These are phyloP conservation scores for Tulasnella sp. DNA, from an alignment of 768 basidiomycete species.

Conservation along the genomic window DNA sequence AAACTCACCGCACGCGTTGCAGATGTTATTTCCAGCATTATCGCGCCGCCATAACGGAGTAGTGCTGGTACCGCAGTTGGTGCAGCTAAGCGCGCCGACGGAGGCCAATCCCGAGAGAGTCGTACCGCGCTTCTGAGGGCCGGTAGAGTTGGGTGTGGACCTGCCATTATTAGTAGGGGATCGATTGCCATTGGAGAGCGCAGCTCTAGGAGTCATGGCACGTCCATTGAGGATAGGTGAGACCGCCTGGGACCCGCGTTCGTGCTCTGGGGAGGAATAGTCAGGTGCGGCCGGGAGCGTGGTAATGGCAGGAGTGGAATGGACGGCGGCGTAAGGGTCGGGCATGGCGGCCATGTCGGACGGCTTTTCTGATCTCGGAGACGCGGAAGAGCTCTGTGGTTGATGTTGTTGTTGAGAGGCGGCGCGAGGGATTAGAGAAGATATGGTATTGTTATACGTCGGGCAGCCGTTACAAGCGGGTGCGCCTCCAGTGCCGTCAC, in stretches of 20 bases:
- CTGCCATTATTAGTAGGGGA: neutral
- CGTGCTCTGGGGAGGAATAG: slow-evolving; percentile 14
- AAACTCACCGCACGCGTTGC: slow-evolving; percentile 85
- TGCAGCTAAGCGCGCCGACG: slow-evolving; percentile 72
- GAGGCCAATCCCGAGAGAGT: slow-evolving; percentile 23
- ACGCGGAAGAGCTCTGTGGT: neutral
- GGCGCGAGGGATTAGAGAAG: slow-evolving; percentile 35
- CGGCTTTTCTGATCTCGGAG: neutral
- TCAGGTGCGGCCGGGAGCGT: slow-evolving; percentile 7
- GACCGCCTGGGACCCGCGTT: slow-evolving; percentile 17
- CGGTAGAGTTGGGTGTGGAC: neutral
- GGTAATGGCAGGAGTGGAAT: slow-evolving; percentile 11
- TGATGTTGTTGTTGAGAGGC: neutral
- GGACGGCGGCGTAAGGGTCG: slow-evolving; percentile 16
- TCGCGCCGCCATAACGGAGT: slow-evolving; percentile 87
- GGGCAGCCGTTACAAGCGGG: slow-evolving; percentile 92
- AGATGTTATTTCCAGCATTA: slow-evolving; percentile 85
- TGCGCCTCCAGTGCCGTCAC: slow-evolving; percentile 94
- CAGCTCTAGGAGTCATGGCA: slow-evolving; percentile 16
- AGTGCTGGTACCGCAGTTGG: slow-evolving; percentile 80
- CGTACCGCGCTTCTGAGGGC: slow-evolving; percentile 11
- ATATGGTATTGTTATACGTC: slow-evolving; percentile 74
- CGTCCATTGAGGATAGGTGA: slow-evolving; percentile 9
- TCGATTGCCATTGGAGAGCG: slow-evolving; percentile 2
- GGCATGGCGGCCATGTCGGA: neutral